A percentile compares a stretch with the other conserved stretches of the same genome.
Evolutionary conservation across 176 grass and related monocot species (phyloP).

Genomic region (Puya raimondii): DNA sequence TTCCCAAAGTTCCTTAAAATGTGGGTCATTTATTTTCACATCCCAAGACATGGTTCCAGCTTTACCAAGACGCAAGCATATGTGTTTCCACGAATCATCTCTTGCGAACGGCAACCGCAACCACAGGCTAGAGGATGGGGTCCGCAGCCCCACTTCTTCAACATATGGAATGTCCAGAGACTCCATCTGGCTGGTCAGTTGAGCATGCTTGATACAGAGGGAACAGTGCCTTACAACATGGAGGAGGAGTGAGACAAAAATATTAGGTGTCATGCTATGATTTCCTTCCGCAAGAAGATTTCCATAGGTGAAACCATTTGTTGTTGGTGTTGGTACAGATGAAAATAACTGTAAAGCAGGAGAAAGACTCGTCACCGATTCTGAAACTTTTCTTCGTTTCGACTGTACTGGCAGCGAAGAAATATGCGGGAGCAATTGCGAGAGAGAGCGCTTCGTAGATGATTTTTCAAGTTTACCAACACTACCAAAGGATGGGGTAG

Average conservation of each 20-base stretch:
- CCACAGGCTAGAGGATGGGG: slow-evolving; percentile 83
- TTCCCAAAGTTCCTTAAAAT: slow-evolving; percentile 90
- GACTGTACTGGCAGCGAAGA: slow-evolving; percentile 44
- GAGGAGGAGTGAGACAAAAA: slow-evolving; percentile 70
- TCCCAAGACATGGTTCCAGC: slow-evolving; percentile 98
- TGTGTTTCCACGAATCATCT: slow-evolving; percentile 94
- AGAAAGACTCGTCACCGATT: slow-evolving; percentile 22
- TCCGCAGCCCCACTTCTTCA: slow-evolving; percentile 72
- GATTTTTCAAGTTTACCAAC: slow-evolving; percentile 12
- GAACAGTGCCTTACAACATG: slow-evolving; percentile 81
- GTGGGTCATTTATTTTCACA: slow-evolving; percentile 81
- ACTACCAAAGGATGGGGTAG: slow-evolving; percentile 29
- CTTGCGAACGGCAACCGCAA: slow-evolving; percentile 69
- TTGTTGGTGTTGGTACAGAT: slow-evolving; percentile 33
- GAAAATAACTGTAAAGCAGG: slow-evolving; percentile 34
- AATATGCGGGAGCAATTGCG: slow-evolving; percentile 50
- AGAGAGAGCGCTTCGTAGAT: slow-evolving; percentile 53
- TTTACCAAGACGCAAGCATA: slow-evolving; percentile 88
- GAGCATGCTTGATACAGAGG: slow-evolving; percentile 89
- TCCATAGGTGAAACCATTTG: slow-evolving; percentile 33
- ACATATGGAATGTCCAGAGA: slow-evolving; percentile 78
- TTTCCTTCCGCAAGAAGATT: slow-evolving; percentile 59
- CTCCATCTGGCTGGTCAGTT: slow-evolving; percentile 94
- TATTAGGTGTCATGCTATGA: slow-evolving; percentile 52
- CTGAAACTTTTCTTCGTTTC: slow-evolving; percentile 59